Evolutionary conservation across 140 eudicot genomes (phyloP).

Genomic region (Stevia rebaudiana): DNA sequence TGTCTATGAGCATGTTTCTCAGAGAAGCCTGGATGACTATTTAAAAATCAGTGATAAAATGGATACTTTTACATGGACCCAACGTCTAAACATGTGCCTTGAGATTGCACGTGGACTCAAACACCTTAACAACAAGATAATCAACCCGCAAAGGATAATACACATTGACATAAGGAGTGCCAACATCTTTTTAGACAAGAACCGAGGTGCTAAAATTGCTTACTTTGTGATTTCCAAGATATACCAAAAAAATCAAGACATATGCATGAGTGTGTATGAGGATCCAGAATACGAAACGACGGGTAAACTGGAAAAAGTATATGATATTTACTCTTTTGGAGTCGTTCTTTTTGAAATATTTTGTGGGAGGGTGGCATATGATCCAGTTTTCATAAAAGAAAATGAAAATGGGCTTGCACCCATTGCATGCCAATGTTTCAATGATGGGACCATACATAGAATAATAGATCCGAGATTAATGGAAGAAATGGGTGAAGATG

Average conservation of each 20-base stretch:
- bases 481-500: not conserved
- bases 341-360: not conserved
- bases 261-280: not conserved
- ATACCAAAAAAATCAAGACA: not conserved
- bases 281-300: not conserved
- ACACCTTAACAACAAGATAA: not conserved
- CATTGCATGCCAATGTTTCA: not conserved
- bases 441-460: not conserved
- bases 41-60: not conserved
- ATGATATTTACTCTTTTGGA: not conserved
- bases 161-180: not conserved
- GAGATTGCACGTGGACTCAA: slow-evolving; percentile 1
- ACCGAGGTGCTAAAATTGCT: not conserved
- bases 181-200: not conserved
- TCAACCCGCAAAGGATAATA: not conserved
- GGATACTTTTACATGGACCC: not conserved
- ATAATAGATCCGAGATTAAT: not conserved
- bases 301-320: not conserved
- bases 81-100: not conserved
- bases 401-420: not conserved
- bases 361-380: not conserved
- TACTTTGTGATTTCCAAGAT: not conserved
- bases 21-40: not conserved
- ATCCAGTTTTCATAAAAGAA: not conserved
- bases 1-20: not conserved